Base-by-base conservation (phyloP, 441 rosid species). In the Arabidopsis hybrid region DNA sequence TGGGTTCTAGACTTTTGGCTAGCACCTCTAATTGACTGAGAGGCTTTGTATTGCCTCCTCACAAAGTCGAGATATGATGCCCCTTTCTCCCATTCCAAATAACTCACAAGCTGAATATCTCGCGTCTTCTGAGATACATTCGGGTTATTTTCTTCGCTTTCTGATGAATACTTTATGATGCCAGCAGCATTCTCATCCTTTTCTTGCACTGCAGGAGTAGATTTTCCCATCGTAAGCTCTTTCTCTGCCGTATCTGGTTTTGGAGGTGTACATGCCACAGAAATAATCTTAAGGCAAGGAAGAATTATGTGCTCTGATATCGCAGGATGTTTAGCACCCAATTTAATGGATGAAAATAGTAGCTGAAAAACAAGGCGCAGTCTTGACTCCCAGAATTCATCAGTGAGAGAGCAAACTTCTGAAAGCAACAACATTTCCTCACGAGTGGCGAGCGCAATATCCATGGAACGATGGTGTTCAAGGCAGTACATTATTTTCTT, bases 31-130 rank as follows among this genome's bases (percentile, higher is more conserved):
- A 87, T 87, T 49, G 86, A 83, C 80, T 90, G 98, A 79, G 94
- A 91, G 64, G 85, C 99, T 82, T 88, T 91, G 84, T 93, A 95
- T 78, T 95, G 97, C 84, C 99, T 93, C 87, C 99, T 87, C 77
- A 97, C 99, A 88, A 97, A 97, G 82, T 97, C 99, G 73, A 97
- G 87, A 81, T 97, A 97, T n/a, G 99, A 88, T 71, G 99, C 97
- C 80, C 99, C 99, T 80, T 84, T 90, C 79, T 95, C 98, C 99
- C 99, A 97, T 82, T 97, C 99, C 50, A 92, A 83, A 82, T 91
- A 97, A 85, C 99, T 97, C 38, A 95, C 80, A 72, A 95, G 86
- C 69, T 91, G 92, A 79, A 95, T 88, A 80, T 95, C 99, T 75
- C 78, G 95, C 49, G 86, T 82, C 86, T 85, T 93, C 42, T 86